Evolutionary conservation across 148 eudicot species (phyloP), one percentile per base, ranked within the genome.

Genomic region (Chenopodium suecicum): DNA sequence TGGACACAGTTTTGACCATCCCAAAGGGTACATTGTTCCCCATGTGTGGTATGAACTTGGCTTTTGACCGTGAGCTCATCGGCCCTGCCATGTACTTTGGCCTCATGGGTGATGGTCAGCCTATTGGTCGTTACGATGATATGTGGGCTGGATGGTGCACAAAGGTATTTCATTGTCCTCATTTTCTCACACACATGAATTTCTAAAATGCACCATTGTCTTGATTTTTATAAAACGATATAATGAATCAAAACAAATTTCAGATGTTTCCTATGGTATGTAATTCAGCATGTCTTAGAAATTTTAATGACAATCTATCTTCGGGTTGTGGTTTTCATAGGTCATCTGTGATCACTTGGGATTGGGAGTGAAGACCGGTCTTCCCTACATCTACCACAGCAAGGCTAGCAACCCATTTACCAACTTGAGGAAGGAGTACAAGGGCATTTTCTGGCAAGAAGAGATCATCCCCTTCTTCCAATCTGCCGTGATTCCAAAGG

Each of bases 111-210:
- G 92, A 89, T 31, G 94, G 94, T 67, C 94, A 91, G 84, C 91
- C 92, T 58, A 89, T 91, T 79, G 91, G 94, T 12, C 91, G 94
- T 25, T 91, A 91, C 44, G 94, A 91, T 16, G 92, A 91, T 67
- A 91, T 91, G 90, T 91, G 91, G 92, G 90, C 92, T 79, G 91
- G 92, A 47, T 91, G 92, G 94, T 91, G 92, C 76, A 76, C 80
- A 23, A 91, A 91, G 88, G 90, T 89, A 74, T 19, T 14, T 32
- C 72, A 2, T 8, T 74, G 8, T 77, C n/a, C 75, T 11, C 12
- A 14, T 41, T 41, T 1, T 41, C 44, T 41, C 44, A 41, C 44
- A 52, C 14, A 52, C 56, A 52, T 52, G 17, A 11, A 12, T 10
- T 52, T 52, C 17, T 52, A 52, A 14, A 47, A 63, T 65, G 7